These are phyloP conservation scores for Phytophthora tubulina DNA, from an alignment of 352 stramenopile species.

Conservation along the genomic window DNA sequence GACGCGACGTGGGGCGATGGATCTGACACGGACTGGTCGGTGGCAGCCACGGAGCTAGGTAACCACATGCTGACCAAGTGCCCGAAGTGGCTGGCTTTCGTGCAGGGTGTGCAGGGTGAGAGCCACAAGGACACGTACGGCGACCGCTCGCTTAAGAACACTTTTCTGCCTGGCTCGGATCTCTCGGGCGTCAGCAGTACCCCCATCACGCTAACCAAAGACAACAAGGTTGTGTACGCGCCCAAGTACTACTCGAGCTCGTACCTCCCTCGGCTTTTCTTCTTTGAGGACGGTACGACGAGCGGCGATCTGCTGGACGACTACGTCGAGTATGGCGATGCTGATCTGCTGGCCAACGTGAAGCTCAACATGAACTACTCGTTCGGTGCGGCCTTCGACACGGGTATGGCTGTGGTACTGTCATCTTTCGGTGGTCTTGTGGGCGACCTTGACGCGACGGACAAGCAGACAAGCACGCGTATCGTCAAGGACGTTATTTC, in stretches of 20 bases:
- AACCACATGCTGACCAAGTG: slow-evolving; percentile 75
- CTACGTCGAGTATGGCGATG: slow-evolving; percentile 69
- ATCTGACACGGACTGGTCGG: slow-evolving; percentile 81
- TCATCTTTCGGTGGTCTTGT: slow-evolving; percentile 87
- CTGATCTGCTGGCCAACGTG: slow-evolving; percentile 69
- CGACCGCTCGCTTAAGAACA: slow-evolving; percentile 66
- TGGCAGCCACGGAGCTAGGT: slow-evolving; percentile 71
- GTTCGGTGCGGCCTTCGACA: slow-evolving; percentile 72
- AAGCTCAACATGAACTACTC: slow-evolving; percentile 86
- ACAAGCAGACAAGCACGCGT: slow-evolving; percentile 75
- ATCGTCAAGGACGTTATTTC: slow-evolving; percentile 72
- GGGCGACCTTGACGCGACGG: slow-evolving; percentile 61
- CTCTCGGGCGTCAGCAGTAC: slow-evolving; percentile 53
- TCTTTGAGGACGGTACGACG: slow-evolving; percentile 63
- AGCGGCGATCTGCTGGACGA: slow-evolving; percentile 69
- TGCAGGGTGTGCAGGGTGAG: slow-evolving; percentile 75
- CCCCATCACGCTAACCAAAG: slow-evolving; percentile 67
- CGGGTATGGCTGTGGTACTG: slow-evolving; percentile 71
- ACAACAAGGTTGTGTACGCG: slow-evolving; percentile 85
- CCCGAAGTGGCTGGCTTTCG: slow-evolving; percentile 82
- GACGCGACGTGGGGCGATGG: slow-evolving; percentile 81
- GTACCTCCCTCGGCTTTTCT: slow-evolving; percentile 67
- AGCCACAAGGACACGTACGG: slow-evolving; percentile 78
- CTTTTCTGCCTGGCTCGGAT: slow-evolving; percentile 75
- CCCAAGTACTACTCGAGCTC: slow-evolving; percentile 84